Percentiles rank a stretch among this genome's conserved stretches.
Conservation (phyloP, 208 protist species). For the Blastocrithidia nonstop region DNA sequence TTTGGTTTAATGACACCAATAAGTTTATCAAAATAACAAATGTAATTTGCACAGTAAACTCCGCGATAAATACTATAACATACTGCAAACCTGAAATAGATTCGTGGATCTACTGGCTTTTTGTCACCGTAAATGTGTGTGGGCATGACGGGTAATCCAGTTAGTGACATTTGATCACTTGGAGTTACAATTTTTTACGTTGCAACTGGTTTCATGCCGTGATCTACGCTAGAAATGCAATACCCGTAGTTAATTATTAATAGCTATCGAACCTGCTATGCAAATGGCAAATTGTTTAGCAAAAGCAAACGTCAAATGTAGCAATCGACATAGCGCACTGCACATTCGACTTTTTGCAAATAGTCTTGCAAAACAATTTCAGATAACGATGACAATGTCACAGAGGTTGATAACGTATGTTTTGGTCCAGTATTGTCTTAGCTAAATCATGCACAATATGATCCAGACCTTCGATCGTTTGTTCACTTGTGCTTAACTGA, state of each 20-base stretch:
- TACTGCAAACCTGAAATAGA: background rate
- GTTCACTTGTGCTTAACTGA: slow-evolving; percentile 34
- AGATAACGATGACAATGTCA: no score
- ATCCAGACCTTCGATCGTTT: slow-evolving; percentile 32
- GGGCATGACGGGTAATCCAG: slow-evolving; percentile 17
- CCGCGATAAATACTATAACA: background rate
- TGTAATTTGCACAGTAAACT: no score
- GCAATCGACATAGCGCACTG: no score
- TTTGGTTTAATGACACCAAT: no score
- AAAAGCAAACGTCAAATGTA: background rate
- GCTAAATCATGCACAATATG: slow-evolving; percentile 16
- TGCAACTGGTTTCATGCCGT: slow-evolving; percentile 45
- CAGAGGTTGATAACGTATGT: no score
- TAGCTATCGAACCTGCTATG: slow-evolving; percentile 34
- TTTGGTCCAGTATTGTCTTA: slow-evolving; percentile 46
- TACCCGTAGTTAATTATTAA: slow-evolving; percentile 49
- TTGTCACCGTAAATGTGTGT: slow-evolving; percentile 76
- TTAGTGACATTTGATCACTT: slow-evolving; percentile 75
- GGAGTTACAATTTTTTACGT: slow-evolving; percentile 65
- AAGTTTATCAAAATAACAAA: no score
- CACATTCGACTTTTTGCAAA: no score
- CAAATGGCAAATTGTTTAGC: background rate
- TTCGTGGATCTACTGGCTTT: slow-evolving; percentile 33
- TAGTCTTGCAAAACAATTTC: no score
- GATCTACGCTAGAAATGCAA: slow-evolving; percentile 32